A percentile compares a stretch with the other conserved stretches of the same genome.
These are phyloP conservation scores for Candida morakotiae DNA, from an alignment of 805 yeast genomes.

Conservation along the genomic window DNA sequence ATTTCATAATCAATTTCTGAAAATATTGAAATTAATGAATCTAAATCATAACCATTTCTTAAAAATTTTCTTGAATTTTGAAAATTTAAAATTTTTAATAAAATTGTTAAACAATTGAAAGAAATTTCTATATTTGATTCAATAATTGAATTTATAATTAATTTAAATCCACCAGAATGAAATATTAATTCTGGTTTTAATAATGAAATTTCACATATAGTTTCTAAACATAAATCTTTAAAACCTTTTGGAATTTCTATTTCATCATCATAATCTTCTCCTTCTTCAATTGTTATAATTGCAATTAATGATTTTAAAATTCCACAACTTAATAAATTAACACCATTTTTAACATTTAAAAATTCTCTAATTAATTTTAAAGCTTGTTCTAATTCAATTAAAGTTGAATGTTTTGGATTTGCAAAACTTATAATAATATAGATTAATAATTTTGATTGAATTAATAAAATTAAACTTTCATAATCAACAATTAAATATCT, in stretches of 20 bases:
- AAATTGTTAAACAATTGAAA: constrained; percentile 20
- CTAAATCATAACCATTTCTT: constrained; percentile 59
- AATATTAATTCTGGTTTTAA: constrained; percentile 39
- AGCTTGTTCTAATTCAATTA: constrained; percentile 72
- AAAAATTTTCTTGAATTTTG: constrained; percentile 52
- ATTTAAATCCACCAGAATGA: constrained; percentile 52
- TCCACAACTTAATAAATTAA: constrained; percentile 52
- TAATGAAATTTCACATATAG: constrained; percentile 34
- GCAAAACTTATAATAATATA: constrained; percentile 63
- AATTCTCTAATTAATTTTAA: constrained; percentile 64
- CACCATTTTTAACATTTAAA: constrained; percentile 49
- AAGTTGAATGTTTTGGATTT: constrained; percentile 41
- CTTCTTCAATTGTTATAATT: constrained; percentile 45
- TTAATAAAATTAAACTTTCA: constrained; percentile 51
- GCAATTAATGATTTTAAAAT: constrained; percentile 65
- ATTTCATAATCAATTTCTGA: constrained; percentile 42
- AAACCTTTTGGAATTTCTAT: constrained; percentile 26
- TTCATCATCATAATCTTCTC: constrained; percentile 4
- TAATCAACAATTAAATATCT: constrained; percentile 57
- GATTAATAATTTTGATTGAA: constrained; percentile 54
- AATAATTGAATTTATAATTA: constrained; percentile 40
- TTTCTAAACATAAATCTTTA: constrained; percentile 42
- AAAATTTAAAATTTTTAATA: constrained; percentile 54
- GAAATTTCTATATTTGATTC: constrained; percentile 22
- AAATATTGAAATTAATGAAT: constrained; percentile 62